These are phyloP conservation scores for Fraxinus baroniana DNA, from an alignment of 305 asterid genomes.

Conservation along the genomic window DNA sequence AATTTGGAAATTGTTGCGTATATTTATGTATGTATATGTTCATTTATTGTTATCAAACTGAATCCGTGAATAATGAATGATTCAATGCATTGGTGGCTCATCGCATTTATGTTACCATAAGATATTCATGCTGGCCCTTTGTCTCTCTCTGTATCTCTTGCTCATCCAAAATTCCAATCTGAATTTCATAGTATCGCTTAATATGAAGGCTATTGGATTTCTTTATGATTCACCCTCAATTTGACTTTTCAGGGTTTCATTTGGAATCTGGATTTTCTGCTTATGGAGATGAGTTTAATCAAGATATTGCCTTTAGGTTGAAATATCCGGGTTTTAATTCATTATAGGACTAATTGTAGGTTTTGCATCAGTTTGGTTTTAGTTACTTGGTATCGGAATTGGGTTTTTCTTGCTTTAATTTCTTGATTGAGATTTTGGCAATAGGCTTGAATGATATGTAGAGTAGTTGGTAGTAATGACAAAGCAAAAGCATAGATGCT, in stretches of 20 bases:
- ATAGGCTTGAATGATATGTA: constrained; percentile 21
- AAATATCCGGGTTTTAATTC: constrained; percentile 7
- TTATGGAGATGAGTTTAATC: constrained; percentile 20
- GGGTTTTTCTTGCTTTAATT: constrained; percentile 7
- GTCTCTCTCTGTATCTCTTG: constrained; percentile 23
- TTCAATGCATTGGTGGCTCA: constrained; percentile 38
- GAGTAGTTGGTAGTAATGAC: constrained; percentile 17
- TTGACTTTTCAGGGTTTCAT: constrained; percentile 37
- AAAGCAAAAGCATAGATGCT: constrained; percentile 10
- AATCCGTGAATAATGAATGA: constrained; percentile 55
- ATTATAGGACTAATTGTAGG: constrained; percentile 1
- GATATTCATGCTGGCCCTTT: constrained; percentile 27
- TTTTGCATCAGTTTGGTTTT: not conserved
- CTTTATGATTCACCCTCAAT: constrained; percentile 14
- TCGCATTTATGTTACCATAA: constrained; percentile 45
- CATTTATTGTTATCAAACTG: constrained; percentile 49
- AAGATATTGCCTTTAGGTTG: not conserved
- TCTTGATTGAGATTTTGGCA: constrained; percentile 17
- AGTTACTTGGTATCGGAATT: not conserved
- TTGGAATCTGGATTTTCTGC: constrained; percentile 35
- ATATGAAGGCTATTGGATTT: constrained; percentile 9
- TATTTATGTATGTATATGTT: constrained; percentile 10
- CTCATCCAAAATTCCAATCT: constrained; percentile 11
- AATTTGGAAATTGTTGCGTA: not conserved
- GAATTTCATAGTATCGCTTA: not conserved